These are phyloP conservation scores for Cicer bijugum DNA, from an alignment of 306 rosid species.

Conservation along the genomic window DNA sequence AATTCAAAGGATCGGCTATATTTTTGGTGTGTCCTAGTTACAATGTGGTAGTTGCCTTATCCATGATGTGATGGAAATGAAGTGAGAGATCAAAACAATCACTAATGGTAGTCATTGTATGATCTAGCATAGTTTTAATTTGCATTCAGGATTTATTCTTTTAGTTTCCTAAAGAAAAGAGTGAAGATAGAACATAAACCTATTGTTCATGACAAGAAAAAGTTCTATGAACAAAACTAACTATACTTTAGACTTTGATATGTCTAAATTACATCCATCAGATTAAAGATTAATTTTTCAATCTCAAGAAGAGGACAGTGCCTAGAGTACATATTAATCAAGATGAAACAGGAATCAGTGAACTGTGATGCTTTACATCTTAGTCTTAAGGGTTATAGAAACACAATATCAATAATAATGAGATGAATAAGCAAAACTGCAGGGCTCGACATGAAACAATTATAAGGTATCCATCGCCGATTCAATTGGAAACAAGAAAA, in stretches of 20 bases:
- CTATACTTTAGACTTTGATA: conserved; percentile 24
- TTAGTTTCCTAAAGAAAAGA: conserved; percentile 27
- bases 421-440: conserved; percentile 15
- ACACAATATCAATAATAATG: conserved; percentile 13
- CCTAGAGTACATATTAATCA: conserved; percentile 7
- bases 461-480: neutral
- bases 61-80: conserved; percentile 31
- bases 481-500: conserved; percentile 25
- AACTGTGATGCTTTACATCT: conserved; percentile 32
- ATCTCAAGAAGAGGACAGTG: neutral
- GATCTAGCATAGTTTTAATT: conserved; percentile 31
- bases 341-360: conserved; percentile 18
- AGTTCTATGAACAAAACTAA: neutral
- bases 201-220: conserved; percentile 17
- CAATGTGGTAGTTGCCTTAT: conserved; percentile 25
- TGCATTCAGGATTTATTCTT: conserved; percentile 14
- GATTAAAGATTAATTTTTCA: conserved; percentile 26
- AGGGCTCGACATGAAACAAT: neutral
- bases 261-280: conserved; percentile 8
- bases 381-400: conserved; percentile 6
- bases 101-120: neutral
- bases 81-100: conserved; percentile 3
- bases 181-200: conserved; percentile 7
- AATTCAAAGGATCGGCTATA: conserved; percentile 10
- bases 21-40: neutral